A percentile compares a stretch with the other conserved stretches of the same genome.
Conservation (phyloP, 177 flowering plant species). For the Vitis hybrid region DNA sequence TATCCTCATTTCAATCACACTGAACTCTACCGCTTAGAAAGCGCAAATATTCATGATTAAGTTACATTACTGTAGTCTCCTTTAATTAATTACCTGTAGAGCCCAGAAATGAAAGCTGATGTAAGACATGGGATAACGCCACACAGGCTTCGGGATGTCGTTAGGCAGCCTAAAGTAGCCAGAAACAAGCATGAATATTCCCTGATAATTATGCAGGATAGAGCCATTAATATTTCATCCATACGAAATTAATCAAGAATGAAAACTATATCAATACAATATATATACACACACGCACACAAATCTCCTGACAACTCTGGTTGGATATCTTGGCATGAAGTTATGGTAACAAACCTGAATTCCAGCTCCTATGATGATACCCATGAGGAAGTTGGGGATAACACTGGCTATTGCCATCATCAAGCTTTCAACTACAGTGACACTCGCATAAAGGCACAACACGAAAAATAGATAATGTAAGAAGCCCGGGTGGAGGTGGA, state of each 20-base stretch:
- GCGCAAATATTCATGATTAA: too few species aligned
- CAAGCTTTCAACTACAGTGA: slow-evolving; percentile 90
- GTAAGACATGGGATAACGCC: slow-evolving; percentile 98
- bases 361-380: slow-evolving; percentile 91
- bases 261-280: not conserved
- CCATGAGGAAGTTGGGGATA: slow-evolving; percentile 94
- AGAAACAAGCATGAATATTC: slow-evolving; percentile 95
- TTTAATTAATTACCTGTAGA: slow-evolving; percentile 57
- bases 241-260: not conserved
- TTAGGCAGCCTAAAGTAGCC: slow-evolving; percentile 95
- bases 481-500: slow-evolving; percentile 83
- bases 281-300: too few species aligned
- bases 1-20: not conserved
- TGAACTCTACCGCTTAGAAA: not conserved
- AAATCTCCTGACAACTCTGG: too few species aligned
- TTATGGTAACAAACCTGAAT: slow-evolving; percentile 57
- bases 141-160: slow-evolving; percentile 89
- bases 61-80: not conserved
- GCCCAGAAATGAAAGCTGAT: slow-evolving; percentile 98
- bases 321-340: too few species aligned
- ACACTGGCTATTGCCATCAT: slow-evolving; percentile 96
- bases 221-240: not conserved
- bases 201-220: slow-evolving; percentile 41
- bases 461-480: slow-evolving; percentile 79
- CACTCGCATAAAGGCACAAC: slow-evolving; percentile 81